A percentile compares a stretch with the other conserved stretches of the same genome.
These are phyloP conservation scores for Diaporthe sp. DNA, from an alignment of 2,329 filamentous ascomycete species.

Conservation along the genomic window DNA sequence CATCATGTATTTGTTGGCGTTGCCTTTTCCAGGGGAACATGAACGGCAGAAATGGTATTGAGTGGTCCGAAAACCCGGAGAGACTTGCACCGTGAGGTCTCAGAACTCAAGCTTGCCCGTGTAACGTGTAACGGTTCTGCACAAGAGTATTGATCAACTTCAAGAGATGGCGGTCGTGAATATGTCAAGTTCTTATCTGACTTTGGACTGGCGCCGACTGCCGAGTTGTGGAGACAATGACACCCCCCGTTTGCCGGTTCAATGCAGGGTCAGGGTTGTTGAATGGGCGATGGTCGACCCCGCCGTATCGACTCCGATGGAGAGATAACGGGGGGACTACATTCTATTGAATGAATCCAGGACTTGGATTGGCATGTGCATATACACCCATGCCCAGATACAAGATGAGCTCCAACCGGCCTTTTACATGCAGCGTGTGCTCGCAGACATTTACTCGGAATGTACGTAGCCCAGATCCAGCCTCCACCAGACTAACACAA, in stretches of 20 bases:
- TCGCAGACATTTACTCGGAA: constrained; percentile 41
- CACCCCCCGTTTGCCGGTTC: neutral
- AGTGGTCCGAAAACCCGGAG: neutral
- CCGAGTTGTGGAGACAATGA: neutral
- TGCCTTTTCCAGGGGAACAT: neutral
- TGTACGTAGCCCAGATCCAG: constrained; percentile 8
- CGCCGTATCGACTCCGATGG: neutral
- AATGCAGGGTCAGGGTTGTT: neutral
- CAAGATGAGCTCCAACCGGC: constrained; percentile 26
- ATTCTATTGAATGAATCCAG: neutral
- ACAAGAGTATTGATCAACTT: neutral
- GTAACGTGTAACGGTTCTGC: neutral
- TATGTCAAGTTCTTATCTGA: neutral
- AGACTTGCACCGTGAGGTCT: neutral
- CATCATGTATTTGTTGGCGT: neutral
- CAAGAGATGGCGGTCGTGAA: neutral
- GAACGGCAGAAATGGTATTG: neutral
- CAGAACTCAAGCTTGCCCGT: neutral
- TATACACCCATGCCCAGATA: neutral
- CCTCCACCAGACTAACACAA: neutral
- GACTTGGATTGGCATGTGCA: neutral
- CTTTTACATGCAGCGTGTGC: constrained; percentile 39
- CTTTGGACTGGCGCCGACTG: neutral
- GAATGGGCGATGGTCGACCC: neutral
- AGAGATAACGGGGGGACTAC: neutral